Base-by-base conservation (phyloP, 352 stramenopile species). In the Phytophthora tentaculata region DNA sequence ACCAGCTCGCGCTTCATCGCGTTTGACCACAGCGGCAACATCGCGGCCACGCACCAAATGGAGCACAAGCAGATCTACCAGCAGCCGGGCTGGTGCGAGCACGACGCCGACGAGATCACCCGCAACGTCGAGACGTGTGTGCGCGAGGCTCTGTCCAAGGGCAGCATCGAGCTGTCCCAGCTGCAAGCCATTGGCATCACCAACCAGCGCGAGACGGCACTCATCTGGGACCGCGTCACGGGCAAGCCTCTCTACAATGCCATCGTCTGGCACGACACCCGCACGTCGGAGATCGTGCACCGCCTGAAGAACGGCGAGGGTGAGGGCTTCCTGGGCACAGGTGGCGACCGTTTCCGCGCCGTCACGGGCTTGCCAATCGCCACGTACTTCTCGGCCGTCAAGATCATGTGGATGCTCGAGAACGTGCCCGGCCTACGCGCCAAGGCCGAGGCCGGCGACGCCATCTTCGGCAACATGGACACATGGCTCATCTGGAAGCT, bases 211-310 rank as follows among this genome's bases (percentile, higher is more conserved):
- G 98, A 99, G 86, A 99, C 97, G 12, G 97, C 97, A 5, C 64
- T 99, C 26, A 86, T 98, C 20, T 99, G 97, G 97, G 94, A 99
- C 83, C 96, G 92, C 73, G 45, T 71, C 64, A 99, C 97, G 8
- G 98, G 98, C 52, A 88, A 95, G 73, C 93, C 97, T n/a, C 93
- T 99, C 47, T 96, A 98, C 81, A 98, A 99, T 74, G 97, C 97
- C 28, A 98, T 99, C 69, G 97, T 99, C 20, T 99, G 98, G 98
- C 98, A 99, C 77, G 97, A 99, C 71, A 95, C 89, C 45, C 89
- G 98, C 32, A 99, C 97, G 6, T 80, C 84, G n/a, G 72, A 84
- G 57, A 98, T 99, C 65, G 86, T 94, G 32, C 80, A 94, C 69
- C 80, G 79, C 23, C 66, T 92, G 10, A 90, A 90, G 69, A 87